Evolutionary conservation across 2,329 filamentous ascomycete genomes (phyloP), one percentile per base, ranked within the genome.

Genomic region (Pezicula radicicola): DNA sequence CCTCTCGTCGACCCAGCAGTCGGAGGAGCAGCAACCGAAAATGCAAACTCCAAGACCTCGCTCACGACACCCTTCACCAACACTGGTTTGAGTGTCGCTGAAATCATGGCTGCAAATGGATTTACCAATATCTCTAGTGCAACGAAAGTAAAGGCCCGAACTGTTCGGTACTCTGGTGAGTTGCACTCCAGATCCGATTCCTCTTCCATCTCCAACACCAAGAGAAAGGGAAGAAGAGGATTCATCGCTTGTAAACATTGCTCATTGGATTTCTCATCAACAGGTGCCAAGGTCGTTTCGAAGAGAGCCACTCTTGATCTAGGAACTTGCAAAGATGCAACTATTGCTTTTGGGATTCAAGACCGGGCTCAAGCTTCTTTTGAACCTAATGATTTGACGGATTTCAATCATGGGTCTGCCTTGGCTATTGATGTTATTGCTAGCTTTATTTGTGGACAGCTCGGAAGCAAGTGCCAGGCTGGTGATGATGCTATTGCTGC

Each of bases 1-100:
- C 84, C 84, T 18, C 72, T 84, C 12, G 78, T 88, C 56, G 84
- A 88, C 64, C 84, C 85, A 3, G 78, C 68, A 51, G 81, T 87
- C 40, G 70, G 61, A 48, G 79, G 77, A 51, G 71, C 80, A 15
- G 83, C 77, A 51, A 63, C 70, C 13, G 79, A 81, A 64, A 87
- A 86, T 55, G 77, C 78, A 52, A 78, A 84, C 66, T 80, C 82
- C 3, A 64, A 69, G 42, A 65, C 68, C 40, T 83, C 79, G 4
- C 66, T 77, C 44, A 62, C 64, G 18, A 72, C 65, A 4, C 81
- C 84, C 4, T 79, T 87, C 40, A 68, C 75, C 37, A 81, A 82
- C n/a, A 66, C 65, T 36, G 83, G 84, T 15, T 66, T 83, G 59
- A 85, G 81, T 51, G 79, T 87, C 18, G 84, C 84, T n/a, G 76